phyloP scores from a whole-genome alignment of 768 basidiomycete species.

The Pleurotus pulmonarius region DNA sequence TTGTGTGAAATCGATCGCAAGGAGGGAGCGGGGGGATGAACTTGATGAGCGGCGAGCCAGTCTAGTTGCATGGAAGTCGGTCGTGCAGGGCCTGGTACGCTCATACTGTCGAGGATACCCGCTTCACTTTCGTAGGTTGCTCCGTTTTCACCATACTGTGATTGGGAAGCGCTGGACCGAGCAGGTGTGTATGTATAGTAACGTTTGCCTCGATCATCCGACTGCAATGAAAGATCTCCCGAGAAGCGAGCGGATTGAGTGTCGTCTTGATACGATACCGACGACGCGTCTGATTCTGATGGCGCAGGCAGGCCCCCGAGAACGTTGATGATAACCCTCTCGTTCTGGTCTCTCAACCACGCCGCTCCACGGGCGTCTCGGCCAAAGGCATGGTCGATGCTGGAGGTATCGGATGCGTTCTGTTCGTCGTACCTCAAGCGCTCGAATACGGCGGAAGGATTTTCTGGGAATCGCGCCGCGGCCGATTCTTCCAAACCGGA shows the following conservation, averaged over 20 bases:
- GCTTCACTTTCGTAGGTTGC: constrained; percentile 16
- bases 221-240: constrained; percentile 64
- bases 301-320: constrained; percentile 56
- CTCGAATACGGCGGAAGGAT: constrained; percentile 50
- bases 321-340: constrained; percentile 57
- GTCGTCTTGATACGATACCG: constrained; percentile 24
- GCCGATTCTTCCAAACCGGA: constrained; percentile 4
- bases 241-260: constrained; percentile 27
- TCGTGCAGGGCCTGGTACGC: constrained; percentile 33
- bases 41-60: constrained; percentile 60
- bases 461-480: constrained; percentile 26
- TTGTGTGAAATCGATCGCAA: constrained; percentile 23
- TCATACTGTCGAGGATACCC: background rate
- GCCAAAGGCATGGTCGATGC: constrained; percentile 39
- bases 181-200: constrained; percentile 68
- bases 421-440: constrained; percentile 49
- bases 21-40: constrained; percentile 16
- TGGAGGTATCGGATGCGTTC: constrained; percentile 34
- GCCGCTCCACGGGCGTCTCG: constrained; percentile 66
- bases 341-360: constrained; percentile 83
- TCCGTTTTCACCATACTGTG: constrained; percentile 40
- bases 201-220: constrained; percentile 66
- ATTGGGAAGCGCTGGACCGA: constrained; percentile 43
- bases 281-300: constrained; percentile 45
- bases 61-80: constrained; percentile 65